Percentiles rank a stretch among this genome's conserved stretches.
Evolutionary conservation across 345 rosid genomes (phyloP).

Genomic region (Euclidium syriacum): DNA sequence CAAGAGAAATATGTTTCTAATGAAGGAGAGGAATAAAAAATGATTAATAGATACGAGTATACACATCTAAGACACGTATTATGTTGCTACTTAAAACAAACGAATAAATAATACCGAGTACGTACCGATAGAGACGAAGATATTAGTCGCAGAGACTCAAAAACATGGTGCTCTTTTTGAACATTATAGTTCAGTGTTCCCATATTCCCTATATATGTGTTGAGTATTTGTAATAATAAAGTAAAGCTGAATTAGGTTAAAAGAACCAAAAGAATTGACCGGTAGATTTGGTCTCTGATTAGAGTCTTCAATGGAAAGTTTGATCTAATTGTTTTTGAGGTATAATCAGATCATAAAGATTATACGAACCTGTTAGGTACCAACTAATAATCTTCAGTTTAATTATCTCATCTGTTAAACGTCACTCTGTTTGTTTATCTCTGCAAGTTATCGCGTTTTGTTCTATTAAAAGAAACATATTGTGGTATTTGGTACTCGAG

Average conservation of each 20-base stretch:
- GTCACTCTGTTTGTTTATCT: not conserved
- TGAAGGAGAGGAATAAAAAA: not conserved
- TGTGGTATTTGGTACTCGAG: not conserved
- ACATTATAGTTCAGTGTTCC: not conserved
- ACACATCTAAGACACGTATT: not conserved
- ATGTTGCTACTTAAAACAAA: not conserved
- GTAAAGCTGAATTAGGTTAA: slow-evolving; percentile 12
- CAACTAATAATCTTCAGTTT: slow-evolving; percentile 30
- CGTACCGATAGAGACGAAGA: slow-evolving; percentile 23
- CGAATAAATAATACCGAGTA: not conserved
- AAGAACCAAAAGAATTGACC: slow-evolving; percentile 24
- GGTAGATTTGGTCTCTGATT: slow-evolving; percentile 28
- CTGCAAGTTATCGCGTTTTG: not conserved
- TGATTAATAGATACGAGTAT: not conserved
- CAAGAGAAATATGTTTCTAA: not conserved
- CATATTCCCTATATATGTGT: not conserved
- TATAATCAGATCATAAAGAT: slow-evolving; percentile 7
- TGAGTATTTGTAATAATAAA: not conserved
- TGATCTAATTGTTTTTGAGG: slow-evolving; percentile 5
- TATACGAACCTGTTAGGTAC: slow-evolving; percentile 23
- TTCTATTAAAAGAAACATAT: not conserved
- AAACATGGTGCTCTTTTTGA: not conserved
- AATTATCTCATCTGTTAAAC: slow-evolving; percentile 1
- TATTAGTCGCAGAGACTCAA: slow-evolving; percentile 6
- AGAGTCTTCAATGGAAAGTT: slow-evolving; percentile 11